Evolutionary conservation across 768 basidiomycete species (phyloP), one percentile per base, ranked within the genome.

Genomic region (Pluteus cervinus): DNA sequence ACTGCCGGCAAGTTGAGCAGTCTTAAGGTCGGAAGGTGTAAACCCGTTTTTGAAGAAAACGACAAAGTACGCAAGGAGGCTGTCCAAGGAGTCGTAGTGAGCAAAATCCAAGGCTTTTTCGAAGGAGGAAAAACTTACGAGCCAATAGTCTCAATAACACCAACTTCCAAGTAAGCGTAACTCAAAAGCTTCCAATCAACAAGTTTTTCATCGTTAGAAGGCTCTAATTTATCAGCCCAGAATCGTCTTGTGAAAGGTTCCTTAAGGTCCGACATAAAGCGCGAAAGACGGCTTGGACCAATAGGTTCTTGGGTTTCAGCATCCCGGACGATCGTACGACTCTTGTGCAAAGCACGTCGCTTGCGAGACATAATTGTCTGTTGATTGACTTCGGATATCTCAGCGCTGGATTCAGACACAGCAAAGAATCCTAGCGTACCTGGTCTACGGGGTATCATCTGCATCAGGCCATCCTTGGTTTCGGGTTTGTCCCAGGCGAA

Each of bases 401-500:
- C 5, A 28, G 23, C 21, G 16, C 24, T 36, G 32, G n/a, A 6
- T 29, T 17, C 10, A 24, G 39, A 7, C 17, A 18, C 18, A 20
- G 11, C 8, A 20, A 3, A 14, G 25, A 6, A 11, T 23, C 6
- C 18, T 4, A 15, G 40, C 60, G 15, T 33, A 75, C 77, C 76
- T 42, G 81, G 79, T 54, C 79, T 81, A 16, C 81, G 73, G 9
- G 81, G 81, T 17, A 55, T 60, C 65, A 81, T 62, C 16, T 78
- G 71, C 81, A 83, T 83, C 24, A 83, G 54, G 18, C 78, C 78
- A 47, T 81, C 79, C 22, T 55, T 48, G 0, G 77, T 76, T 54
- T 83, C 79, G 0, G 81, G 76, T 43, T 75, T 64, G 52, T 83
- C 81, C 81, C 81, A 83, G 1, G 81, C 81, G 41, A 83, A 83